phyloP scores from a whole-genome alignment of 2,329 filamentous ascomycete genomes.

The Lecanicillium sp. region DNA sequence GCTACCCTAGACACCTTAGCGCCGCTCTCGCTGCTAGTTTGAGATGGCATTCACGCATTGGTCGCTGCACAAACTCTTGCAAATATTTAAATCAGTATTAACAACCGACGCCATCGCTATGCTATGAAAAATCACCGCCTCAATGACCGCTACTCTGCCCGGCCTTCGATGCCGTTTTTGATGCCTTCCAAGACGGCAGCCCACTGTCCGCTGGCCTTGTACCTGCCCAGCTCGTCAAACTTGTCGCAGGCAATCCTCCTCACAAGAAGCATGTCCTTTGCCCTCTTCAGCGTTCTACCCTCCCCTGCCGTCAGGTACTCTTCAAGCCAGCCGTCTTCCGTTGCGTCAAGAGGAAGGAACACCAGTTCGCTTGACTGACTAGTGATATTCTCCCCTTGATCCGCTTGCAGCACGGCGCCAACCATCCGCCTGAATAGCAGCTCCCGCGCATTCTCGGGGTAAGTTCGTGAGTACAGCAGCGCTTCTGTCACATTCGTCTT shows the following conservation, averaged over 20 bases:
- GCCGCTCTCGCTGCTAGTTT: no score
- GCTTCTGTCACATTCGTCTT: conserved; percentile 63
- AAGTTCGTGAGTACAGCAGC: conserved; percentile 62
- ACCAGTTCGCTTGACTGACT: conserved; percentile 61
- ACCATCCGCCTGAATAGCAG: conserved; percentile 62
- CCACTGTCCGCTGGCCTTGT: conserved; percentile 37
- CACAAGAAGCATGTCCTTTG: conserved; percentile 68
- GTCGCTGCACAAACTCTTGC: no score
- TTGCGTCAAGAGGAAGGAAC: conserved; percentile 60
- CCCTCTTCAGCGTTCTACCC: conserved; percentile 55
- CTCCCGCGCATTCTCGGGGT: conserved; percentile 53
- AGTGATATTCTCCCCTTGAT: conserved; percentile 32
- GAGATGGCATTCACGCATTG: no score
- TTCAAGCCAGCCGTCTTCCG: conserved; percentile 70
- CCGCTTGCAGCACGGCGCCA: conserved; percentile 42
- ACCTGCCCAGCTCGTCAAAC: conserved; percentile 39
- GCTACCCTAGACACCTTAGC: no score
- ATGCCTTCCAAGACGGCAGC: conserved; percentile 43
- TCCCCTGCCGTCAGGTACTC: conserved; percentile 58
- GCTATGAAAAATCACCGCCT: background rate
- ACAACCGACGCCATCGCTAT: conserved; percentile 12
- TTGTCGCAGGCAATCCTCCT: conserved; percentile 62
- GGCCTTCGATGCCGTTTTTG: conserved; percentile 33
- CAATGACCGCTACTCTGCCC: conserved; percentile 12
- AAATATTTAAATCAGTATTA: no score